Base-by-base conservation (phyloP, 2,329 filamentous ascomycete species). In the Aspergillus sp. region DNA sequence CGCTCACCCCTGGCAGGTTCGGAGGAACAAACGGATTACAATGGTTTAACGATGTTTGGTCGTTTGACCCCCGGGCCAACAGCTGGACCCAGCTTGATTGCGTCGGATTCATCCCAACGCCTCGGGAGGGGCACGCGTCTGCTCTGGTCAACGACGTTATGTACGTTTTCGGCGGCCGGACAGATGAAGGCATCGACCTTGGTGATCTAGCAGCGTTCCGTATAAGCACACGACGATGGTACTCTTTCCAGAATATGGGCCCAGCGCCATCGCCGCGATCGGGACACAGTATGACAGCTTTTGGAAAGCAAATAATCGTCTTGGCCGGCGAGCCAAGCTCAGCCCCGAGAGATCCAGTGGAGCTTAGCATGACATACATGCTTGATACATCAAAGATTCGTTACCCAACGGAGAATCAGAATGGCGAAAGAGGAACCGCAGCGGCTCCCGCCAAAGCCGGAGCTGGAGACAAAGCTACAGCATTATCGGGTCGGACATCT, bases 1-100 rank as follows among this genome's bases (percentile, higher is more conserved):
- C 25, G n/a, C 44, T 65, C 19, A 65, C 35, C 14, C 8, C 5
- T 25, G 25, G 3, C 65, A 95, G 90, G n/a, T 99, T 99, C 72
- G 95, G 95, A 66, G 95, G 95, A 62, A 99, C 95, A 2, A 96
- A 99, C 71, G 95, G 95, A 41, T 86, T 93, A 56, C 87, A 90
- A 68, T 99, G 95, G 96, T 99, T 98, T 79, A 99, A 98, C 73
- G 95, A 99, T 72, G 95, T 99, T 48, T 99, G 95, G 95, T 91
- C 88, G 52, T 99, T 95, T 73, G 93, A 97, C 68, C 90, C 93
- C 7, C 82, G 87, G 55, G 79, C 84, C 46, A 97, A 97, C 73
- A 79, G 83, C 56, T 99, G 95, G 95, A 79, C 86, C 9, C 89
- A 96, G 71, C 82, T 96, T 56, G 93, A 98, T 70, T 99, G 95